Evolutionary conservation across 2,329 filamentous ascomycete species (phyloP), one percentile per base, ranked within the genome.

Genomic region (Dothiorella sarmentorum): DNA sequence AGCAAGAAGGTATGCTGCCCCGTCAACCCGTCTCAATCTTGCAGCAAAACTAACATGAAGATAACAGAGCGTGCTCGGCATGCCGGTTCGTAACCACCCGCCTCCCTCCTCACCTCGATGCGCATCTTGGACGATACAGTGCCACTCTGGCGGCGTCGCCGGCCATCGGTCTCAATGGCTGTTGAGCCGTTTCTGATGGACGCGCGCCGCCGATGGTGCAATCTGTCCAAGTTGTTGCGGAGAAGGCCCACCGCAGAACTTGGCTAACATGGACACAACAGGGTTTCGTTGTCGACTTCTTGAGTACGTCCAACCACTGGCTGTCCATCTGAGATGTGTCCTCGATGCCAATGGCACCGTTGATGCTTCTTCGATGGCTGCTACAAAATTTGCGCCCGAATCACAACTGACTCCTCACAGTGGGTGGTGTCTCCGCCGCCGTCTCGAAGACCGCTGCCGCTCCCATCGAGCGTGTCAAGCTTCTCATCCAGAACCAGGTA

Each of bases 381-480:
- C 35, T 35, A 29, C 44, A 40, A 29, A 40, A n/a, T 40, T 40
- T 40, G 49, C 49, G 49, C 37, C 11, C 15, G 15, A 17, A 47
- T n/a, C 22, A 42, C 33, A 31, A 73, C 80, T 82, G 73, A 82
- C 74, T 57, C 58, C 61, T 67, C 70, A 75, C 71, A 96, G 91
- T 99, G 94, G 94, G 94, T 89, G 94, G 94, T 97, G 89, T 99
- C 72, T 97, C 94, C 76, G 94, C 94, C 81, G 94, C 94, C 81
- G 92, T 99, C 88, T 99, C 94, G 79, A 99, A 99, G 91, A 99
- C 94, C 71, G 94, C 94, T 76, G 94, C 94, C 78, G 94, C 94
- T 82, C 94, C 94, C 82, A 99, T 99, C 74, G 94, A 99, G 92
- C 94, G 94, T 91, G 89, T 99, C 83, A 99, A 99, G 92, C 94